phyloP scores from a whole-genome alignment of 2,329 filamentous ascomycete species.

The Emmonsia crescens region DNA sequence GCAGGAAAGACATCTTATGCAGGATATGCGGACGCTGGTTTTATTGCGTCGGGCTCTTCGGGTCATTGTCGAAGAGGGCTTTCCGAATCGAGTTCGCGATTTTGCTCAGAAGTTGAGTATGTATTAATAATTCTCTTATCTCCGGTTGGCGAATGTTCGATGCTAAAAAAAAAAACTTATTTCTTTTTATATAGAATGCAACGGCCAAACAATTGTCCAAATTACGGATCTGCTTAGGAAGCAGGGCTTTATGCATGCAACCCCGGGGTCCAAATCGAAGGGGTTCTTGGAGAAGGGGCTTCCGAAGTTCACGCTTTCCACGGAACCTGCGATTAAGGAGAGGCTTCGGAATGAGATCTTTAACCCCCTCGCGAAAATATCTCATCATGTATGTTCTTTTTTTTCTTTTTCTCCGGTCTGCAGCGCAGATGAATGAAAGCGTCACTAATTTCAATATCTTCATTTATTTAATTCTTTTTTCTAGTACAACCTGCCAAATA shows the following conservation, averaged over 20 bases:
- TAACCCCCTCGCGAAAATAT: slow-evolving; percentile 24
- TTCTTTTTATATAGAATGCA: slow-evolving; percentile 21
- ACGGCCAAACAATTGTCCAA: slow-evolving; percentile 20
- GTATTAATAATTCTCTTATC: slow-evolving; percentile 6
- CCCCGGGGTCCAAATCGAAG: slow-evolving; percentile 22
- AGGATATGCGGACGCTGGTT: slow-evolving; percentile 20
- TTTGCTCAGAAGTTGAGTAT: slow-evolving; percentile 25
- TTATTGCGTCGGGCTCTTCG: slow-evolving; percentile 20
- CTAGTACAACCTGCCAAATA: slow-evolving; percentile 8
- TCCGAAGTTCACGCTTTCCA: slow-evolving; percentile 20
- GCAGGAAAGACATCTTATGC: slow-evolving; percentile 18
- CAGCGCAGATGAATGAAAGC: background rate
- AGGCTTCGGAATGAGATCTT: slow-evolving; percentile 21
- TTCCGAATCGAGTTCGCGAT: slow-evolving; percentile 16
- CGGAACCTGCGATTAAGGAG: slow-evolving; percentile 12
- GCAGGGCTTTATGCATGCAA: slow-evolving; percentile 18
- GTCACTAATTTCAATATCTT: background rate
- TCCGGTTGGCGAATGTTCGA: background rate
- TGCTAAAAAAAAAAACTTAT: background rate
- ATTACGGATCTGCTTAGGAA: slow-evolving; percentile 22
- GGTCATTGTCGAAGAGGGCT: slow-evolving; percentile 22
- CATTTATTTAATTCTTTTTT: background rate
- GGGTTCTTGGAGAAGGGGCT: slow-evolving; percentile 22
- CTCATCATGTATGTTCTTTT: slow-evolving; percentile 20
- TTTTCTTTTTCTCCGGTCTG: background rate